These are phyloP conservation scores for Fusarium devonianum DNA, from an alignment of 2,329 filamentous ascomycete species.

Conservation along the genomic window DNA sequence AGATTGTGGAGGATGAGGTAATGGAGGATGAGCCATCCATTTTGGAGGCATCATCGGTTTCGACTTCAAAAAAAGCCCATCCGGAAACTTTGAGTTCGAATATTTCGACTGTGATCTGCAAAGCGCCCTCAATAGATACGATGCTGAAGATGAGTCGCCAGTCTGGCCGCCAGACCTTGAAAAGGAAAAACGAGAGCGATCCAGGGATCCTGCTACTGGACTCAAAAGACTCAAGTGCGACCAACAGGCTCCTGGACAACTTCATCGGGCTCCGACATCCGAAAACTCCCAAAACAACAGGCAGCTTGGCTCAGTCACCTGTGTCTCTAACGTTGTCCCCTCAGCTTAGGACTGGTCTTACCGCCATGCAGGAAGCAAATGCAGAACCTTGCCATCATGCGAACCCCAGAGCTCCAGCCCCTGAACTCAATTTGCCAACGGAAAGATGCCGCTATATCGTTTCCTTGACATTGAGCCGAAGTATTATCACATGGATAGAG, in stretches of 20 bases:
- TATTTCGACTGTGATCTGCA: background rate
- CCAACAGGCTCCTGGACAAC: slow-evolving; percentile 40
- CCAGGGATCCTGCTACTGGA: slow-evolving; percentile 16
- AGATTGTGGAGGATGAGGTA: slow-evolving; percentile 31
- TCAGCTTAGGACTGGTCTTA: too few species aligned
- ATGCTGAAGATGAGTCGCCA: slow-evolving; percentile 2
- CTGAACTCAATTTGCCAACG: slow-evolving; percentile 22
- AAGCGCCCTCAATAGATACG: slow-evolving; percentile 2
- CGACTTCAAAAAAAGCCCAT: background rate
- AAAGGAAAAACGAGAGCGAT: slow-evolving; percentile 4
- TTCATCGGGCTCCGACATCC: slow-evolving; percentile 46
- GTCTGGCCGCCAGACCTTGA: background rate
- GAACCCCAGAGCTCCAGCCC: slow-evolving; percentile 16
- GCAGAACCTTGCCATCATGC: background rate
- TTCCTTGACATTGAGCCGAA: slow-evolving; percentile 56
- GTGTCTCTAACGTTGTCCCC: background rate
- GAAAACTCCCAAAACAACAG: slow-evolving; percentile 33
- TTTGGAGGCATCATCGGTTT: too few species aligned
- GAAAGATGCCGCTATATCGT: slow-evolving; percentile 54
- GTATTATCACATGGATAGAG: slow-evolving; percentile 59
- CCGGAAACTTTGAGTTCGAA: background rate
- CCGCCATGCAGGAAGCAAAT: background rate
- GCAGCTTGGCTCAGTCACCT: background rate
- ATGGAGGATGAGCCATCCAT: slow-evolving; percentile 25
- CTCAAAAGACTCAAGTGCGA: slow-evolving; percentile 31